Evolutionary conservation across 768 basidiomycete species (phyloP).

Genomic region (Trametes villosa): DNA sequence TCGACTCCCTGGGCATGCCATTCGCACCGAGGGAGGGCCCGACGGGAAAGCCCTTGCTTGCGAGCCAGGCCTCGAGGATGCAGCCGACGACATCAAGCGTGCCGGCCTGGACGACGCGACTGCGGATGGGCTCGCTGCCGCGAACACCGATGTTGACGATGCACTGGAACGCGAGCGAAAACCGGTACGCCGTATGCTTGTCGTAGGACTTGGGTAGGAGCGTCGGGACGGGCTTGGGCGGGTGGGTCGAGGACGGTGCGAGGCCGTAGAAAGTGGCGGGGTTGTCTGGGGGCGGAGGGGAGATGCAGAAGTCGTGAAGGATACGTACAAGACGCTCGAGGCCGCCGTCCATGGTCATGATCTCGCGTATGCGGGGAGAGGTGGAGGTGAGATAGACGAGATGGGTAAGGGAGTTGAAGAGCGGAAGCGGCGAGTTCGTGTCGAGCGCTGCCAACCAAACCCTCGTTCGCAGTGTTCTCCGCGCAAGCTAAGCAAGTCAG

Average conservation of each 20-base stretch:
- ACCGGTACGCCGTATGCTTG: conserved; percentile 85
- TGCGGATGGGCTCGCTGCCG: conserved; percentile 90
- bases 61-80: conserved; percentile 91
- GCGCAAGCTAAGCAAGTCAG: background rate
- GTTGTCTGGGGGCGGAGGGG: conserved; percentile 81
- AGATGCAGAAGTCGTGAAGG: conserved; percentile 84
- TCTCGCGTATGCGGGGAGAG: conserved; percentile 96
- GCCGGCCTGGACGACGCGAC: conserved; percentile 92
- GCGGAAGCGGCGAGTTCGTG: conserved; percentile 61
- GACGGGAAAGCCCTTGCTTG: conserved; percentile 84
- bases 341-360: conserved; percentile 97
- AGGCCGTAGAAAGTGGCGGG: conserved; percentile 79
- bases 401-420: conserved; percentile 95
- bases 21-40: conserved; percentile 80
- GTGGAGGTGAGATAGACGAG: conserved; percentile 96
- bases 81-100: conserved; percentile 93
- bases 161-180: conserved; percentile 94
- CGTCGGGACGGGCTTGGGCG: conserved; percentile 58
- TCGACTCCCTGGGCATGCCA: conserved; percentile 72
- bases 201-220: conserved; percentile 74
- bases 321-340: conserved; percentile 94
- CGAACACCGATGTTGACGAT: conserved; percentile 97
- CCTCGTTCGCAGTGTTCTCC: background rate
- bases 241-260: conserved; percentile 61
- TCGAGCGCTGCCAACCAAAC: conserved; percentile 45